phyloP scores from a whole-genome alignment of 208 protist genomes.

The Phytomonas serpens region DNA sequence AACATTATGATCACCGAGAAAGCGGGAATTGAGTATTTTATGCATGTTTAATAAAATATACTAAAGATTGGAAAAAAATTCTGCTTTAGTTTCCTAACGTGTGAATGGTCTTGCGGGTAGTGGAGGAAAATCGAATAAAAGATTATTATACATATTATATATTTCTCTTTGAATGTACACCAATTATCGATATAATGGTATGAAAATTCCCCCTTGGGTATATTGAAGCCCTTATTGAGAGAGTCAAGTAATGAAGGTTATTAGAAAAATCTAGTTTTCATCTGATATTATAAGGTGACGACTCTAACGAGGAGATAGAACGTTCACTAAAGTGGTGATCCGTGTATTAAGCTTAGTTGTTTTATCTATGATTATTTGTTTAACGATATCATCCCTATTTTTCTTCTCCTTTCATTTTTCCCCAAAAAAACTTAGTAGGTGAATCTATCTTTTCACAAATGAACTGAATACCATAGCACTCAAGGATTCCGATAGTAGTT shows the following conservation, averaged over 20 bases:
- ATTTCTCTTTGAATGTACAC: conserved; percentile 4
- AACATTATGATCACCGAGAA: not conserved
- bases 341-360: not conserved
- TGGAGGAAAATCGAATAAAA: not conserved
- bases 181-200: conserved; percentile 4
- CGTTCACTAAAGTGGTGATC: not conserved
- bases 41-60: not conserved
- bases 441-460: not conserved
- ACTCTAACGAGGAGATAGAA: not conserved
- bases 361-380: not conserved
- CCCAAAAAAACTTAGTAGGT: not conserved
- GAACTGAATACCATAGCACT: not conserved
- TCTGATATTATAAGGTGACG: not conserved
- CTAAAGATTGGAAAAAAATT: not conserved
- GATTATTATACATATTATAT: conserved; percentile 9
- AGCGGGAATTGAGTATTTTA: not conserved
- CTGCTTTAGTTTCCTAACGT: not conserved
- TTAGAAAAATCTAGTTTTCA: not conserved
- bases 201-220: not conserved
- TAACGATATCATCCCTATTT: not conserved
- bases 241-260: not conserved
- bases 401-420: not conserved
- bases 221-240: not conserved
- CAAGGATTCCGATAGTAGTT: not conserved
- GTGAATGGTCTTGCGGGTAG: not conserved